Evolutionary conservation across 768 basidiomycete species (phyloP).

Genomic region (Pleurotus salmoneostramineus): DNA sequence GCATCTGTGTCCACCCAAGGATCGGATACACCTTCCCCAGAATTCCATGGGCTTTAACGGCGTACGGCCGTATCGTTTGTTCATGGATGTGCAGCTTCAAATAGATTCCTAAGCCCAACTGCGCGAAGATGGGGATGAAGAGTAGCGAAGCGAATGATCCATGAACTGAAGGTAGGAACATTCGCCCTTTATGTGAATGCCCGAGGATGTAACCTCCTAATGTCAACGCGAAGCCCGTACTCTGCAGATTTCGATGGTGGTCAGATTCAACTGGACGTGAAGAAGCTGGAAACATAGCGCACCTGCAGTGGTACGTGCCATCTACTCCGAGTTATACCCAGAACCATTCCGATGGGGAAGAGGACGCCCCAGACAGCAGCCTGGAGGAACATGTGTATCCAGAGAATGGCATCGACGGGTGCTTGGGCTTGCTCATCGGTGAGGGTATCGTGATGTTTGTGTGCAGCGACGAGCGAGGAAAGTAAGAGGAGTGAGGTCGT

Average conservation of each 20-base stretch:
- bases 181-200: constrained; percentile 80
- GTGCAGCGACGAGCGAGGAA: constrained; percentile 35
- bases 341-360: constrained; percentile 82
- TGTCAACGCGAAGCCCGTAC: constrained; percentile 64
- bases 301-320: constrained; percentile 93
- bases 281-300: constrained; percentile 12
- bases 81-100: constrained; percentile 92
- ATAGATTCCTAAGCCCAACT: constrained; percentile 77
- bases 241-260: constrained; percentile 28
- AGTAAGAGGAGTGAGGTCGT: constrained; percentile 15
- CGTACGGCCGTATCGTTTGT: constrained; percentile 63
- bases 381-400: constrained; percentile 82
- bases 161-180: constrained; percentile 73
- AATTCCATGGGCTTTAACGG: constrained; percentile 68
- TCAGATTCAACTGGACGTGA: background rate
- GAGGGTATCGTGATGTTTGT: constrained; percentile 59
- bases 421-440: constrained; percentile 59
- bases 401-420: constrained; percentile 74
- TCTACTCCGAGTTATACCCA: constrained; percentile 71
- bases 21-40: constrained; percentile 83
- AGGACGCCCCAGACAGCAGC: constrained; percentile 78
- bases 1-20: constrained; percentile 84
- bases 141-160: constrained; percentile 64
- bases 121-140: constrained; percentile 58
- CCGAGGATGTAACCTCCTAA: constrained; percentile 76